Base-by-base conservation (phyloP, 2,329 filamentous ascomycete species). In the Corniculantispora saksenae region DNA sequence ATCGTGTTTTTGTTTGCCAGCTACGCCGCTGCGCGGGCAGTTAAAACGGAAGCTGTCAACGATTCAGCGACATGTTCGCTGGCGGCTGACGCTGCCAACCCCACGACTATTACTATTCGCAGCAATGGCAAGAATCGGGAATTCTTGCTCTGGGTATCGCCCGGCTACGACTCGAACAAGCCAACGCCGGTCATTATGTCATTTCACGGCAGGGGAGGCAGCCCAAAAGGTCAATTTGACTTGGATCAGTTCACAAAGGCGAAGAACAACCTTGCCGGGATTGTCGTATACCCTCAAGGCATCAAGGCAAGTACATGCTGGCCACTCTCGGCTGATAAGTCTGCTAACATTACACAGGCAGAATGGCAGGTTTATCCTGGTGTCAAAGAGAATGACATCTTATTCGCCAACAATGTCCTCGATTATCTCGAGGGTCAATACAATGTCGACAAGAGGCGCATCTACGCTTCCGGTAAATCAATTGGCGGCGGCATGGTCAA, bases 231-330 rank as follows among this genome's bases (percentile, higher is more conserved):
- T 19, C 78, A 80, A 64, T 71, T 78, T 64, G 61, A 70, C 2
- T 73, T 80, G 55, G 76, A 77, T 2, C 77, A 75, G 63, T 72
- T 83, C 55, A 77, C 75, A 17, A 73, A 74, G 25, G 63, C 71
- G 0, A 66, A 75, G n/a, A 81, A 77, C 66, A 79, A 78, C 59
- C 67, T 68, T 0, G 64, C 70, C 29, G 67, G 69, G 1, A 70
- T 77, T 70, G 75, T 81, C 45, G 75, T 82, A 2, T 83, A 83
- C 68, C 81, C 80, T 0, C 78, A 82, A 59, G 81, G 80, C 1
- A 68, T 80, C 4, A 70, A 76, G 29, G 77, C 77, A 67, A 66
- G 66, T 63, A 32, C 32, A 6, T 38, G 32, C 48, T 48, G 10
- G 4, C 4, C 9, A 7, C 3, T 19, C 77, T 75, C 70, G 6